Conservation (phyloP, 202 grass and related monocot genomes). For the Schoenoplectus tabernaemontani region DNA sequence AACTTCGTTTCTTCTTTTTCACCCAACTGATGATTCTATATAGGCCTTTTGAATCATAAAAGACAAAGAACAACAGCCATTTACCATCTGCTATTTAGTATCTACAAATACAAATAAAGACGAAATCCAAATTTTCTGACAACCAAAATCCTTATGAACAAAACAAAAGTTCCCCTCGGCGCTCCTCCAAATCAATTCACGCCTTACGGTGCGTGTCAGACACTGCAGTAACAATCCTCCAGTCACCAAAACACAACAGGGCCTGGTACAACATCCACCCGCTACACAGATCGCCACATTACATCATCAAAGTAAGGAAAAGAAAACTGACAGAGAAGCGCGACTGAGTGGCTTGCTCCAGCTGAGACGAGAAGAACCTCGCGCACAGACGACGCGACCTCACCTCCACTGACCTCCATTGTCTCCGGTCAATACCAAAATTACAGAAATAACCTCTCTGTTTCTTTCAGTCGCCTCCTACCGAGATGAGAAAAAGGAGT, state of each 20-base stretch:
- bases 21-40: too few species aligned
- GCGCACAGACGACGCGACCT: slow-evolving; percentile 26
- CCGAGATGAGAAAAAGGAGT: background rate
- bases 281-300: background rate
- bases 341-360: slow-evolving; percentile 88
- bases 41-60: background rate
- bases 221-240: background rate
- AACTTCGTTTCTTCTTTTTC: too few species aligned
- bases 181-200: background rate
- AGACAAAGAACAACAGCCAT: background rate
- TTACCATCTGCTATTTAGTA: too few species aligned
- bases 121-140: background rate
- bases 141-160: background rate
- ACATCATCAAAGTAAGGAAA: background rate
- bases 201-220: background rate
- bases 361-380: slow-evolving; percentile 66
- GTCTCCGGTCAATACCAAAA: background rate
- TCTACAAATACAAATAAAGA: background rate
- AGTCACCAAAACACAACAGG: background rate
- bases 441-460: background rate
- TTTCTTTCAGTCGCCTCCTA: background rate
- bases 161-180: background rate
- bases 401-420: slow-evolving; percentile 37
- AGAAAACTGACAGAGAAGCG: slow-evolving; percentile 64
- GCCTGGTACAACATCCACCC: background rate